These are phyloP conservation scores for Exophiala dermatitidis DNA, from an alignment of 2,329 filamentous ascomycete species.

Conservation along the genomic window DNA sequence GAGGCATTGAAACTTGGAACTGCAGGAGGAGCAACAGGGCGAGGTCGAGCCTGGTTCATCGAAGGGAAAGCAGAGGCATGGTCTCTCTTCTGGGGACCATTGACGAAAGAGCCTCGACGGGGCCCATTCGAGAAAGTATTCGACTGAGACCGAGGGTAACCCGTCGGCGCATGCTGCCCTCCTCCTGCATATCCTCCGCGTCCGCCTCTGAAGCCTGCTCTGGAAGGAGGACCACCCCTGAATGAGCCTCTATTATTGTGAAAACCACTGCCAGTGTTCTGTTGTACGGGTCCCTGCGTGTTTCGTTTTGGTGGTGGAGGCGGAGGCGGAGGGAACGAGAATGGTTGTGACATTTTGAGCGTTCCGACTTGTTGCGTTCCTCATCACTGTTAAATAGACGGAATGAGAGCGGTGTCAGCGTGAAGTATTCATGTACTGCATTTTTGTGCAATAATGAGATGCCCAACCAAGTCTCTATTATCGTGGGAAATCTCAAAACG, in stretches of 20 bases:
- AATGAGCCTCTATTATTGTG: conserved; percentile 14
- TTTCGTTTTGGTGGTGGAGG: conserved; percentile 34
- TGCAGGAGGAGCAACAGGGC: conserved; percentile 21
- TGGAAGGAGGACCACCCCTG: conserved; percentile 8
- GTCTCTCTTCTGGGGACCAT: conserved; percentile 23
- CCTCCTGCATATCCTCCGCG: conserved; percentile 9
- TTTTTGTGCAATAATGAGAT: neutral
- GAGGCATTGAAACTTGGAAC: conserved; percentile 27
- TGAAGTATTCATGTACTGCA: too few relatives aligned
- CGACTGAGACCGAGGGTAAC: conserved; percentile 4
- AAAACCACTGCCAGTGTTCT: conserved; percentile 7
- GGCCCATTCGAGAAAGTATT: conserved; percentile 2
- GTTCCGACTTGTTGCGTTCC: too few relatives aligned
- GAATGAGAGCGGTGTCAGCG: neutral
- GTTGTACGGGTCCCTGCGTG: conserved; percentile 3
- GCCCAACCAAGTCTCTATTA: neutral
- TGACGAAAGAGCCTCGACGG: conserved; percentile 1
- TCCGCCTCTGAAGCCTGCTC: conserved; percentile 6
- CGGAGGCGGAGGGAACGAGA: conserved; percentile 42
- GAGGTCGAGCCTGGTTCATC: conserved; percentile 9
- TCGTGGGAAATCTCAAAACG: too few relatives aligned
- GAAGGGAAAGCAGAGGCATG: conserved; percentile 24
- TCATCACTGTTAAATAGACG: neutral
- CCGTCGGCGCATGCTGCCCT: neutral
- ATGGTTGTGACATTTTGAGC: conserved; percentile 32